Percentiles rank a stretch among this genome's conserved stretches.
These are phyloP conservation scores for Alternaria tenuissima DNA, from an alignment of 2,329 filamentous ascomycete species.

Conservation along the genomic window DNA sequence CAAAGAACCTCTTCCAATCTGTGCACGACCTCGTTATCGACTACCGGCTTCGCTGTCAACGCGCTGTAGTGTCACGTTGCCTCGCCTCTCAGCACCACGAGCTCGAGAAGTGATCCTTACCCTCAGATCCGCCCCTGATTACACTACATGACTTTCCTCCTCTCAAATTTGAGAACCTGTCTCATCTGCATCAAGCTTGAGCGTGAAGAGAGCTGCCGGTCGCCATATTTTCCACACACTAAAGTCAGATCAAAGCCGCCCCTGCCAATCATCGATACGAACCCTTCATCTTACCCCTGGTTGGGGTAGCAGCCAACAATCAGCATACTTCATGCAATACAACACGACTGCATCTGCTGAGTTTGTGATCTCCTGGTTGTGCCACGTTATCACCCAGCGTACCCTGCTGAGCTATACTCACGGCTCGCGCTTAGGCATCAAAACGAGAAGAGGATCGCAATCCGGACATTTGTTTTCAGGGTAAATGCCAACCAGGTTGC, in stretches of 20 bases:
- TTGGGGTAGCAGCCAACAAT: slow-evolving; percentile 31
- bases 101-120: slow-evolving; percentile 28
- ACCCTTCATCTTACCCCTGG: slow-evolving; percentile 17
- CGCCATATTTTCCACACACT: slow-evolving; percentile 10
- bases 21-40: slow-evolving; percentile 6
- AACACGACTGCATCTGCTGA: slow-evolving; percentile 33
- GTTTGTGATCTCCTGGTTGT: slow-evolving; percentile 31
- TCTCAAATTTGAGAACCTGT: slow-evolving; percentile 25
- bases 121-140: slow-evolving; percentile 29
- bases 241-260: not conserved
- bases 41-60: slow-evolving; percentile 23
- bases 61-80: slow-evolving; percentile 32
- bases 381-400: slow-evolving; percentile 28
- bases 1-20: not conserved
- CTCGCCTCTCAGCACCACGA: slow-evolving; percentile 26
- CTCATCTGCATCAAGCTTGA: slow-evolving; percentile 24
- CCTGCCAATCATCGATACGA: slow-evolving; percentile 1
- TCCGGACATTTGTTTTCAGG: slow-evolving; percentile 23
- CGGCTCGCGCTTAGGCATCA: slow-evolving; percentile 13
- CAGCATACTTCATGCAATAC: slow-evolving; percentile 28
- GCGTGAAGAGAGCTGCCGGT: slow-evolving; percentile 21
- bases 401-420: slow-evolving; percentile 11
- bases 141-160: slow-evolving; percentile 28
- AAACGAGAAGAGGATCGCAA: slow-evolving; percentile 7
- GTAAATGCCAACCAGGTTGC: slow-evolving; percentile 17